Base-by-base conservation (phyloP, 2,329 filamentous ascomycete genomes). In the Neofusicoccum laricinum region DNA sequence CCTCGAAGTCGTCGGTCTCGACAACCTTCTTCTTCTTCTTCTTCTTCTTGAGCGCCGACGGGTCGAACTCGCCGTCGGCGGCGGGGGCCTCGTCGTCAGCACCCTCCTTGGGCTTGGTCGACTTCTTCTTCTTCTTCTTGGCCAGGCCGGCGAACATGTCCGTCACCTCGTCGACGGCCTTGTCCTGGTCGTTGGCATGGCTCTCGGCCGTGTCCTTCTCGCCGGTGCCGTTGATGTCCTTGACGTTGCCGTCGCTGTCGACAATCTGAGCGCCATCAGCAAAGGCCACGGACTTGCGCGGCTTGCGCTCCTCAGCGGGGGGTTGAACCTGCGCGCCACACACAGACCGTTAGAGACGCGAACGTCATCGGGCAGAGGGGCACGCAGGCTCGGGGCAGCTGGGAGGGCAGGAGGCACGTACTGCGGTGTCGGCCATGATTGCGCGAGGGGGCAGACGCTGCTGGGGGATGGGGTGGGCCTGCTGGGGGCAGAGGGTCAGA, bases 251-350 rank as follows among this genome's bases (percentile, higher is more conserved):
- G 84, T 97, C 91, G 79, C 88, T 87, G 82, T 96, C 91, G 77
- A 97, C 93, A 73, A 97, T 88, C 69, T 91, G 86, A 72, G 92
- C 87, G 74, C 92, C 91, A 79, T 95, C 91, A 76, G 90, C 93
- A 79, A 98, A 98, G 69, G 93, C 89, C 74, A 98, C 94, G 51
- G 92, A 96, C 82, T 98, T 97, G 81, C 93, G 90, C 74, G 90
- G 88, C 79, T 91, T 93, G 76, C 86, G 85, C 72, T 88, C 85
- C 66, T 76, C 69, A 41, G 12, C 30, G 49, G 77, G 71, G 67
- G 77, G 70, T 68, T 79, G 76, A 38, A 40, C 49, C 62, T 64
- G 50, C 51, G 50, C 38, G 51, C 45, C 36, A 51, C 61, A 51
- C 61, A 63, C 48, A 32, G 25, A 30, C 40, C 40, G 40, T 63